Base-by-base conservation (phyloP, 2,329 filamentous ascomycete genomes). In the Colletotrichum simmondsii region DNA sequence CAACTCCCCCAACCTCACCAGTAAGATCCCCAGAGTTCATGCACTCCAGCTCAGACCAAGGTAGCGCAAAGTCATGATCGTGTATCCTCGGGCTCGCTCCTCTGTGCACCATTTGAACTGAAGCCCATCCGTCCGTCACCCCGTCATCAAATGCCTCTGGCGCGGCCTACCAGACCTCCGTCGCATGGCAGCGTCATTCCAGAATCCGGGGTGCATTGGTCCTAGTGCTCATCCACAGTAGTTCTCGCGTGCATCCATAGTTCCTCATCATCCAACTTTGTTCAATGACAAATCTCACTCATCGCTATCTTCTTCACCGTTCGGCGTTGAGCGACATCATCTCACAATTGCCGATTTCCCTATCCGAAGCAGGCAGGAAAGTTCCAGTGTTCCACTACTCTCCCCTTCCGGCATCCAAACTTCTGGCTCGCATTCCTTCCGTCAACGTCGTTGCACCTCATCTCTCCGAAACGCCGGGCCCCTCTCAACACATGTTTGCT, bases 171-270 rank as follows among this genome's bases (percentile, higher is more conserved):
- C 7, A 59, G 32, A 24, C 53, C 28, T 32, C 24, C n/a, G 19
- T 57, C 35, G 52, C 42, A 19, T 32, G 26, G 28, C 26, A 24
- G 32, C 49, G 46, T 65, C 60, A 73, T 46, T 35, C 8, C 60
- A 60, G 28, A 70, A 57, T 72, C 66, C 54, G 66, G 66, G 66
- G 60, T 70, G 49, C 70, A 60, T 53, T 10, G n/a, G 14, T 28
- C 22, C 24, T 11, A 52, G 16, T 26, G 14, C 35, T 61, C 7
- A n/a, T 42, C 26, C 28, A 42, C 37, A 42, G 5, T 42, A 16
- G 35, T 16, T 37, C 2, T 16, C 11, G 14, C 12, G 12, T 5
- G 35, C 35, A 37, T 24, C 35, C 32, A 4, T 12, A 35, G 11
- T 4, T 35, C 32, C 11, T 35, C 11, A 12, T 24, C 60, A 14